Conservation (phyloP, 2,329 filamentous ascomycete genomes). For the Aspergillus quadricinctus region DNA sequence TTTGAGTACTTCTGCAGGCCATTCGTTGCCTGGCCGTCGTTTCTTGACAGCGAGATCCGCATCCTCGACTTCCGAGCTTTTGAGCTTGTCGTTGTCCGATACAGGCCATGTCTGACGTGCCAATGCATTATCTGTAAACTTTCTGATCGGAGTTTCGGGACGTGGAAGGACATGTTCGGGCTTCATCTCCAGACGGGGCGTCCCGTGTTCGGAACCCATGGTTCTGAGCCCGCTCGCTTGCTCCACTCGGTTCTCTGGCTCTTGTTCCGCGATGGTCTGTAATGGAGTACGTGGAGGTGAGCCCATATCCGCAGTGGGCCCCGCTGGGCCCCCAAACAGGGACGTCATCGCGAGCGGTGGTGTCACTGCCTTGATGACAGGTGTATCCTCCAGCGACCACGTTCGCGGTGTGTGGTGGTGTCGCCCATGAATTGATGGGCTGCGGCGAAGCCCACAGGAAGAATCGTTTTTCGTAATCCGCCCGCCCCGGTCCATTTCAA, state of each 20-base stretch:
- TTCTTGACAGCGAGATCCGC: slow-evolving; percentile 25
- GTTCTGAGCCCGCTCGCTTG: slow-evolving; percentile 37
- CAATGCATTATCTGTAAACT: slow-evolving; percentile 32
- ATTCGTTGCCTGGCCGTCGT: slow-evolving; percentile 16
- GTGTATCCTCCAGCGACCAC: slow-evolving; percentile 27
- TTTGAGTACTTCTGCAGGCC: slow-evolving; percentile 35
- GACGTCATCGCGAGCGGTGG: slow-evolving; percentile 28
- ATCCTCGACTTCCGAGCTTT: slow-evolving; percentile 7
- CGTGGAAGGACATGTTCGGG: slow-evolving; percentile 36
- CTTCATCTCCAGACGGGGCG: slow-evolving; percentile 36
- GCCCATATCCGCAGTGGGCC: slow-evolving; percentile 19
- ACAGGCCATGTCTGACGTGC: slow-evolving; percentile 29
- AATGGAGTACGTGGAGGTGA: slow-evolving; percentile 43
- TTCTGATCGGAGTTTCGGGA: slow-evolving; percentile 27
- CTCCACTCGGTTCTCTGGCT: slow-evolving; percentile 34
- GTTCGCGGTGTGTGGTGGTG: slow-evolving; percentile 23
- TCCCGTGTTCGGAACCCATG: slow-evolving; percentile 29
- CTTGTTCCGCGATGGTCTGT: slow-evolving; percentile 50
- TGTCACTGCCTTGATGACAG: slow-evolving; percentile 11
- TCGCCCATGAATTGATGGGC: slow-evolving; percentile 36
- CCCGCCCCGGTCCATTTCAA: slow-evolving; percentile 12
- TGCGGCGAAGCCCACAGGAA: slow-evolving; percentile 27
- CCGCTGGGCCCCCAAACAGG: slow-evolving; percentile 31
- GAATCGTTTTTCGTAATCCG: slow-evolving; percentile 14
- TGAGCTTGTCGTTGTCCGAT: slow-evolving; percentile 14